phyloP scores from a whole-genome alignment of 169 alveolate genomes.

The Toxoplasma gondii region DNA sequence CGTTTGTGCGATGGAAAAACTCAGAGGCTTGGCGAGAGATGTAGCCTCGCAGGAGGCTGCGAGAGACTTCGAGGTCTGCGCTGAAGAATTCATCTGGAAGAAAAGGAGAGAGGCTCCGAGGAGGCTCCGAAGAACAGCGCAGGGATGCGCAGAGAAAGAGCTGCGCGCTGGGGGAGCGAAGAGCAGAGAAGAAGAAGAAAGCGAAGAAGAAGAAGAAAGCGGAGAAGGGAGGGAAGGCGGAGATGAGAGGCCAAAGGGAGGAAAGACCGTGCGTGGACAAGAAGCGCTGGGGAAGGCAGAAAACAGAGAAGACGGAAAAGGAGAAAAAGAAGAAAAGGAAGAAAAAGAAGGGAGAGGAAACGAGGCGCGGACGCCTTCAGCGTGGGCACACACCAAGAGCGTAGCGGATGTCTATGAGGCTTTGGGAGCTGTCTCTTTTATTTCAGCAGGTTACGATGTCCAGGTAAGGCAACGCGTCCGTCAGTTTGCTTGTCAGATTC shows the following conservation, averaged over 20 bases:
- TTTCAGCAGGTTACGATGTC: constrained; percentile 12
- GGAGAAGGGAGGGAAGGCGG: neutral
- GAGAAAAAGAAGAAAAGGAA: neutral
- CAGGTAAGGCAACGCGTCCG: neutral
- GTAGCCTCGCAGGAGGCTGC: neutral
- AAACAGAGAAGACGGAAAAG: neutral
- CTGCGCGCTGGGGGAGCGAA: too few species aligned
- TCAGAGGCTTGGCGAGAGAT: neutral
- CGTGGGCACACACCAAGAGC: neutral
- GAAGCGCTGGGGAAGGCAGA: too few species aligned
- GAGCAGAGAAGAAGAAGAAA: neutral
- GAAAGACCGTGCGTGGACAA: too few species aligned
- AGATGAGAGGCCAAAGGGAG: too few species aligned
- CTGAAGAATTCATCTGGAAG: neutral
- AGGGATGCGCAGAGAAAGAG: too few species aligned
- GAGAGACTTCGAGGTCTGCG: neutral
- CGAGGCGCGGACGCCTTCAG: neutral
- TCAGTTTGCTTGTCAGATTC: neutral
- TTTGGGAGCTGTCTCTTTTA: neutral
- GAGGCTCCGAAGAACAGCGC: neutral
- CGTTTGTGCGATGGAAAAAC: neutral
- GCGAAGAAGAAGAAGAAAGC: neutral
- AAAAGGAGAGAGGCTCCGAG: neutral
- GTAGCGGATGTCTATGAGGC: constrained; percentile 43
- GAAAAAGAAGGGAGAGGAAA: neutral